Conservation (phyloP, 441 rosid species). For the Capsella rubella region DNA sequence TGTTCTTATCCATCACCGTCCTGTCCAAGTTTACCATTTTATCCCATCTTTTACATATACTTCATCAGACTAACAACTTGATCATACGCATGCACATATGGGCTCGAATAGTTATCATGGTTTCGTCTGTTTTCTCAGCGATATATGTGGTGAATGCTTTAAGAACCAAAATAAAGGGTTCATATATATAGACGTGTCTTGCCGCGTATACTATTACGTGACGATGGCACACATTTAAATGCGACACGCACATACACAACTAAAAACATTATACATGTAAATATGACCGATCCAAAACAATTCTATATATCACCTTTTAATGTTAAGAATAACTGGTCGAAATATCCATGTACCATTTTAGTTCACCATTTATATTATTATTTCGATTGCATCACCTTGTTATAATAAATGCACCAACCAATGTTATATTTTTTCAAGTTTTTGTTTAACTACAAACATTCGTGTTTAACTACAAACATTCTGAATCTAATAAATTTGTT, state of each 20-base stretch:
- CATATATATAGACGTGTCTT: not conserved
- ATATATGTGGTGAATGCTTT: constrained; percentile 17
- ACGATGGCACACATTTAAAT: not conserved
- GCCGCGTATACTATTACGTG: not conserved
- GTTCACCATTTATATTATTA: not conserved
- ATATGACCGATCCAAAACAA: not conserved
- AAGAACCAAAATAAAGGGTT: not conserved
- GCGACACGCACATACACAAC: not conserved
- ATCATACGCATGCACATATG: not conserved
- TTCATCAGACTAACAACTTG: not conserved
- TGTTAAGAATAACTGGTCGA: not conserved
- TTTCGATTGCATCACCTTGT: not conserved
- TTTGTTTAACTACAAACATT: not conserved
- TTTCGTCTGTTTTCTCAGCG: constrained; percentile 26
- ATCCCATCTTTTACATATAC: constrained; percentile 4
- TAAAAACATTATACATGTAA: not conserved
- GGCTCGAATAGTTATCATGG: constrained; percentile 13
- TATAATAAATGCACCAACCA: constrained; percentile 5
- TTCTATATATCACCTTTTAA: constrained; percentile 7
- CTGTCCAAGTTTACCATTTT: constrained; percentile 34
- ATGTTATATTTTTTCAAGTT: not conserved
- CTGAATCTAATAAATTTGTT: too few species aligned
- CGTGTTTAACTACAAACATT: not conserved
- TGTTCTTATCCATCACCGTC: constrained; percentile 44
- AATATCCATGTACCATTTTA: not conserved